Evolutionary conservation across 257 asterid species (phyloP), one percentile per base, ranked within the genome.

Genomic region (Solanum etuberosum): DNA sequence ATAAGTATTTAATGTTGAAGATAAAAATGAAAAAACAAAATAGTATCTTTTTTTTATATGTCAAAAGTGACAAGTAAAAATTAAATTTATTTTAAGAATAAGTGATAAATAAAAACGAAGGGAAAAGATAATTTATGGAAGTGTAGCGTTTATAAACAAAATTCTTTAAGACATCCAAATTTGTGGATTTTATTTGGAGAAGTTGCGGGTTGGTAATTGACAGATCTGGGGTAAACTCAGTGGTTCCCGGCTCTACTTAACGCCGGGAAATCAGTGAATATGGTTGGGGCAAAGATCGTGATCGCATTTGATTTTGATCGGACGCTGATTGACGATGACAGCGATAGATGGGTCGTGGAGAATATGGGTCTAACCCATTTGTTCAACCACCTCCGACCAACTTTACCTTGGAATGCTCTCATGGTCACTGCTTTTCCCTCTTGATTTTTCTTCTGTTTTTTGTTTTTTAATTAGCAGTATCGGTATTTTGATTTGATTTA

Each of bases 361-460:
- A 86, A 90, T 71, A 93, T 95, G 98, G 97, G 94, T 27, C 91
- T 95, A 80, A 88, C 92, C 88, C 61, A 89, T 51, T 86, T 92
- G 92, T 95, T 90, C 94, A 88, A 90, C 87, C 94, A 92, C 82
- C 95, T 95, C 88, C 97, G 90, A 40, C 89, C 92, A 85, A 88
- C 93, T 25, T 73, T 96, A 76, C 97, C 97, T 54, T 96, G 99
- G 99, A 95, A 92, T 78, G 80, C 94, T 89, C 98, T 96, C 91
- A 93, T 95, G 98, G 99, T 96, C 35, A 68, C 91, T 81, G 25
- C 72, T 87, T 51, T 72, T 29, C 70, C 70, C 32, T 54, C 4
- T 54, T 54, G 25, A 54, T 18, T 54, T 54, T 54, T 54, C 65
- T 54, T 34, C 38, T 72, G 9, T 21, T 73, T 32, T 16, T 18